phyloP scores from a whole-genome alignment of 2,329 filamentous ascomycete species.

The Fusarium longipes region DNA sequence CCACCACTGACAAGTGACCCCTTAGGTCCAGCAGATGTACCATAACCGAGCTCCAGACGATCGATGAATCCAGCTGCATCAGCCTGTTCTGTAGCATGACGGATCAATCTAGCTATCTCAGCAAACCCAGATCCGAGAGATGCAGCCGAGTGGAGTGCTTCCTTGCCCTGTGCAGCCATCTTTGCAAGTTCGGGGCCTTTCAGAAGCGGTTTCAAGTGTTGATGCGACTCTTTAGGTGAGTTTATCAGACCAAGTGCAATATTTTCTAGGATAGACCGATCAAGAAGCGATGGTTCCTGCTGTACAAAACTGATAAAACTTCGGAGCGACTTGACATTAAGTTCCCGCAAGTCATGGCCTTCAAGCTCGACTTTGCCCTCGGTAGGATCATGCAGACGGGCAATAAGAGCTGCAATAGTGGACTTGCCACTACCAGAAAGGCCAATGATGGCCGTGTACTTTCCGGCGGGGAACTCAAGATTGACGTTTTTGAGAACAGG shows the following conservation, averaged over 20 bases:
- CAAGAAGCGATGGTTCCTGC: slow-evolving; percentile 57
- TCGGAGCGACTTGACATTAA: slow-evolving; percentile 59
- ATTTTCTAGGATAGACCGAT: slow-evolving; percentile 61
- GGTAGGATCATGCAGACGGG: slow-evolving; percentile 67
- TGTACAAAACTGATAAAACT: slow-evolving; percentile 58
- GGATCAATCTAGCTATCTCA: slow-evolving; percentile 63
- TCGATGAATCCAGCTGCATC: slow-evolving; percentile 68
- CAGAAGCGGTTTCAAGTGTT: slow-evolving; percentile 57
- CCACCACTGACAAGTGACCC: slow-evolving; percentile 69
- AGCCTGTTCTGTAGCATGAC: slow-evolving; percentile 66
- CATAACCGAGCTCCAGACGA: slow-evolving; percentile 63
- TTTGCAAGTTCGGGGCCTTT: slow-evolving; percentile 61
- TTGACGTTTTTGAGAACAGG: slow-evolving; percentile 57
- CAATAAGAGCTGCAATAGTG: slow-evolving; percentile 64
- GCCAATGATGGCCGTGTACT: slow-evolving; percentile 67
- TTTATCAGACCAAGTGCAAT: slow-evolving; percentile 57
- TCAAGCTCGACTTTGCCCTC: slow-evolving; percentile 60
- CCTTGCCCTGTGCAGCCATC: slow-evolving; percentile 63
- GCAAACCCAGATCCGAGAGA: slow-evolving; percentile 53
- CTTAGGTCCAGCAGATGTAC: slow-evolving; percentile 62
- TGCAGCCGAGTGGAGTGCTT: slow-evolving; percentile 58
- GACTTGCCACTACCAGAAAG: slow-evolving; percentile 68
- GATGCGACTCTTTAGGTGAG: slow-evolving; percentile 53
- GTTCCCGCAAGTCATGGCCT: slow-evolving; percentile 57
- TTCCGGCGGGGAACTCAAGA: slow-evolving; percentile 59